Evolutionary conservation across 2,329 filamentous ascomycete genomes (phyloP).

Genomic region (Paecilomyces variotii): DNA sequence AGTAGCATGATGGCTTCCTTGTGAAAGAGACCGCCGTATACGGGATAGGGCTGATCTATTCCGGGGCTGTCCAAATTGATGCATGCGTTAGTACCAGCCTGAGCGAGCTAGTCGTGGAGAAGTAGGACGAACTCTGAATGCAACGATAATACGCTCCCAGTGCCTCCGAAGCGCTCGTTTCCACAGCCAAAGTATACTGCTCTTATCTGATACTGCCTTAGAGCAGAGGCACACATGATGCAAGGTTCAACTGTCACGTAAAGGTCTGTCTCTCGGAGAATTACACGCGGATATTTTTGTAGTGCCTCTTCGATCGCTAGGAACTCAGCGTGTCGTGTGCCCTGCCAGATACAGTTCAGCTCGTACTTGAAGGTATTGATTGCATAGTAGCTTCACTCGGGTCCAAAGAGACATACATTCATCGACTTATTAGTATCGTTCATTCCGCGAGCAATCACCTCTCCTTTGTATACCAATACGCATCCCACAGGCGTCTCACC

Average conservation of each 20-base stretch:
- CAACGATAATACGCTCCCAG: constrained; percentile 83
- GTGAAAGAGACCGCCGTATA: constrained; percentile 77
- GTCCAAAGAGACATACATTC: constrained; percentile 38
- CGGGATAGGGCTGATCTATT: constrained; percentile 70
- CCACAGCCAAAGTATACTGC: constrained; percentile 91
- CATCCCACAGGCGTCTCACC: constrained; percentile 97
- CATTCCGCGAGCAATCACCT: constrained; percentile 83
- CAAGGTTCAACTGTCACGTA: constrained; percentile 98
- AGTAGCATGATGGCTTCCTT: constrained; percentile 91
- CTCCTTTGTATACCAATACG: constrained; percentile 73
- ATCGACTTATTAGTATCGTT: constrained; percentile 92
- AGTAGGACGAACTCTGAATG: constrained; percentile 54
- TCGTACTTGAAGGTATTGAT: neutral
- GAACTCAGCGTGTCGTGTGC: constrained; percentile 92
- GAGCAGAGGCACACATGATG: constrained; percentile 93
- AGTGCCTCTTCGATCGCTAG: constrained; percentile 68
- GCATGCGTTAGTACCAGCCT: neutral
- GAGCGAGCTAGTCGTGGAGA: constrained; percentile 27
- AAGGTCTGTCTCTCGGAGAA: constrained; percentile 67
- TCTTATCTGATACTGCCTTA: constrained; percentile 79
- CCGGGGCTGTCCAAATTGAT: constrained; percentile 46
- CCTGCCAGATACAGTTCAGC: constrained; percentile 50
- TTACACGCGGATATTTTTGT: constrained; percentile 54
- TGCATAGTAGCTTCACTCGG: neutral
- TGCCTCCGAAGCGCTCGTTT: constrained; percentile 96